Evolutionary conservation across 2,329 filamentous ascomycete species (phyloP).

Genomic region (Trichoderma arundinaceum): DNA sequence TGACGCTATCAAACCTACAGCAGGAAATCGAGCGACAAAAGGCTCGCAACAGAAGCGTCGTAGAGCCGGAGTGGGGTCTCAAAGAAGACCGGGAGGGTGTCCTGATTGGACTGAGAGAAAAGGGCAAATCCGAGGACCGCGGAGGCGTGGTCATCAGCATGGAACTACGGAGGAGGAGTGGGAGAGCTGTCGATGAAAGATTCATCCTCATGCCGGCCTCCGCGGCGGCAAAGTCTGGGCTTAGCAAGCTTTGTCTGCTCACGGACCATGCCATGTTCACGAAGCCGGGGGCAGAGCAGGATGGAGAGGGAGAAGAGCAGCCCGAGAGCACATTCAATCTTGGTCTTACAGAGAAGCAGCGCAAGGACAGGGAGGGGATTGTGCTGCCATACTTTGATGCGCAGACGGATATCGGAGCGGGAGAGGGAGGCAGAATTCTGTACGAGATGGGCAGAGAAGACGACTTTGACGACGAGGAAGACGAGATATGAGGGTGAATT

Average conservation of each 20-base stretch:
- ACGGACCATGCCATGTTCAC: conserved; percentile 77
- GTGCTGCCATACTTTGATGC: conserved; percentile 97
- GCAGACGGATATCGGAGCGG: conserved; percentile 77
- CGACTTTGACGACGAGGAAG: conserved; percentile 95
- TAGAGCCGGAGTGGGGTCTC: conserved; percentile 79
- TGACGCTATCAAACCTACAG: conserved; percentile 73
- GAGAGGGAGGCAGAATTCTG: conserved; percentile 88
- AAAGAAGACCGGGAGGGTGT: conserved; percentile 79
- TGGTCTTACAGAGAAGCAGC: conserved; percentile 87
- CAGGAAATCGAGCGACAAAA: conserved; percentile 76
- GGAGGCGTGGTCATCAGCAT: conserved; percentile 75
- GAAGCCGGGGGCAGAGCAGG: conserved; percentile 46
- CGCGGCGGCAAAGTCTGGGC: conserved; percentile 9
- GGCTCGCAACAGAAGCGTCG: conserved; percentile 76
- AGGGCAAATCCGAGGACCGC: conserved; percentile 49
- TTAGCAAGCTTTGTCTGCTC: conserved; percentile 60
- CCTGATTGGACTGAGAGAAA: conserved; percentile 66
- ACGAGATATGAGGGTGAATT: conserved; percentile 78
- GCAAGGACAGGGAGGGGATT: conserved; percentile 82
- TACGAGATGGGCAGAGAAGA: conserved; percentile 98
- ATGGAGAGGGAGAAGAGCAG: conserved; percentile 55
- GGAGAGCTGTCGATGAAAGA: conserved; percentile 74
- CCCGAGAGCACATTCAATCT: conserved; percentile 83
- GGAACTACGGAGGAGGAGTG: conserved; percentile 85
- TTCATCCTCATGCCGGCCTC: conserved; percentile 56